Evolutionary conservation across 169 alveolate species (phyloP), one percentile per base, ranked within the genome.

Genomic region (Eimeria tenella): DNA sequence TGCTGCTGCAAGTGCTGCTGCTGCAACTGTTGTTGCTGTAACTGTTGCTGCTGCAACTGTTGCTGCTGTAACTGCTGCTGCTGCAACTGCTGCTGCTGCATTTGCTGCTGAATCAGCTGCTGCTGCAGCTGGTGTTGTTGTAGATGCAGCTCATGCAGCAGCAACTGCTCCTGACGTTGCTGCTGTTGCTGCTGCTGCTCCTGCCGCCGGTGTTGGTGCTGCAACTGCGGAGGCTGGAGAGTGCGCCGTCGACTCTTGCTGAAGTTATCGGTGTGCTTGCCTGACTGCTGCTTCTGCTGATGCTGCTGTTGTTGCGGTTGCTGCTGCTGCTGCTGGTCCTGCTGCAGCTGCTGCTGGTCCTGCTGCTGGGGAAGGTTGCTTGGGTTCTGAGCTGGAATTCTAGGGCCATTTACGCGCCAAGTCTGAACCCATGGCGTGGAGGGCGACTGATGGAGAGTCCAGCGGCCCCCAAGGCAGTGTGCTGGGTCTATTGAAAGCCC

Each of bases 241-340:
- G 68, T 17, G 68, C 68, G 11, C 68, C 19, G 68, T 58, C 19
- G 68, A 58, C 11, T 58, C 68, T 58, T 58, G 68, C 11, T 13
- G 68, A 10, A 58, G 68, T 58, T 58, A 17, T 17, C 19, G 2
- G 11, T 17, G 19, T 13, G 68, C 19, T 17, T 17, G 21, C 21
- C 68, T 17, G 1, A 3, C 68, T 58, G 68, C 68, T 58, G 68
- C 68, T 58, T 10, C 68, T 58, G 68, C 68, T 58, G 68, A 10
- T 58, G 68, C 68, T 58, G 68, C 68, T 58, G 68, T 17, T 58
- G 68, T 58, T 58, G 68, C 68, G 11, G 68, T 17, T 58, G 68
- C 68, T 58, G 68, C 68, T 58, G 68, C 68, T 17, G 68, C 68
- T 58, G 68, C 68, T 58, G 68, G 68, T 58, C 68, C 19, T 58